Evolutionary conservation across 352 stramenopile species (phyloP), one percentile per base, ranked within the genome.

Genomic region (Elongisporangium senticosum): DNA sequence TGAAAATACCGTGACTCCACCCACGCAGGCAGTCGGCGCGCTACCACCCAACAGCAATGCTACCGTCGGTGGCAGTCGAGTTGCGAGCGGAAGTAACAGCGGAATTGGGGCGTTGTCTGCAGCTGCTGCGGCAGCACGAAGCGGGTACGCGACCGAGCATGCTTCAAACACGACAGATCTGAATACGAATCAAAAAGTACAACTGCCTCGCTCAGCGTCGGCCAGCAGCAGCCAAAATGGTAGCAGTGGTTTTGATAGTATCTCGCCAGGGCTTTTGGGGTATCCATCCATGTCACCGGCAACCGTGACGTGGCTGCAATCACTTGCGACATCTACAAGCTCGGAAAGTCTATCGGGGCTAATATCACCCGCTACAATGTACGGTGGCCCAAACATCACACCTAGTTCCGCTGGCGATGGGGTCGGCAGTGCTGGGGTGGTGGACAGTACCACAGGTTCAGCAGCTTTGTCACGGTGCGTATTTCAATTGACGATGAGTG

Each of bases 301-400:
- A 57, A 92, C 80, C 6, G 74, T 92, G 49, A 84, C 82, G 33
- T 92, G 79, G 83, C 67, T 92, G 51, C 82, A 92, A 63, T 84
- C 82, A 19, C 77, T 92, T 7, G 69, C 74, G 15, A 82, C 80
- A n/a, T 88, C 83, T 5, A 64, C 73, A 0, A 86, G 75, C 56
- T 86, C 68, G 4, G 83, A 89, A 20, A 88, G 75, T 20, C 69
- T 90, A 7, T 71, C 75, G 24, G 78, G 78, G 3, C 61, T 89
- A 15, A 72, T 87, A 48, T 89, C 81, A 4, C 79, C 81, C 11
- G 76, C 78, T 26, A 71, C 64, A 13, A 51, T 90, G 0, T 77
- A 77, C 37, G 59, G 68, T 19, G 59, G 61, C 11, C 73, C 54
- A 37, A 50, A 52, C 43, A 56, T 28, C 0, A 57, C 56, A 11